A percentile compares a stretch with the other conserved stretches of the same genome.
Conservation (phyloP, 2,329 filamentous ascomycete genomes). For the Neurospora sp. region DNA sequence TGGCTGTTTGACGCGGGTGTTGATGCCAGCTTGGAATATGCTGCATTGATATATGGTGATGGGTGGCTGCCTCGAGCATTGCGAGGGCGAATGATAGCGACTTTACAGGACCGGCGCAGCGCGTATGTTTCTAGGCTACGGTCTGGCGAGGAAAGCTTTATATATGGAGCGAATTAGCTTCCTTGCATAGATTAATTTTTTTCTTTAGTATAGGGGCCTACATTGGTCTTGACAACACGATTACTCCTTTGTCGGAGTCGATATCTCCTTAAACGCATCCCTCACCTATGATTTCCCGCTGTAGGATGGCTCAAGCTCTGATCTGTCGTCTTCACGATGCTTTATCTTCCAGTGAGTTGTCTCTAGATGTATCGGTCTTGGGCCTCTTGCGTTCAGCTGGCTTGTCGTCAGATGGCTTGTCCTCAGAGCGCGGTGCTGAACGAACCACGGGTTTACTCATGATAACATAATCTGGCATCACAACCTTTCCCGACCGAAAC, state of each 20-base stretch:
- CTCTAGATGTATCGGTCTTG: not conserved
- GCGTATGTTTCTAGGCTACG: not conserved
- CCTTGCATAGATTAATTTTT: not conserved
- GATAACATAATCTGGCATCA: conserved; percentile 50
- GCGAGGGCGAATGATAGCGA: not conserved
- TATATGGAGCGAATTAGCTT: not conserved
- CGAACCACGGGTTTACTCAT: conserved; percentile 37
- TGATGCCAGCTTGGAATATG: not conserved
- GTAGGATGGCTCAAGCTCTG: not conserved
- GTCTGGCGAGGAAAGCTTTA: not conserved
- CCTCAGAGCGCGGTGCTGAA: not conserved
- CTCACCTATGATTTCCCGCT: not conserved
- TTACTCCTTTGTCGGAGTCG: not conserved
- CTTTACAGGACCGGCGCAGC: not conserved
- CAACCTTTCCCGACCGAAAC: conserved; percentile 43
- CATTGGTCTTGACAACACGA: not conserved
- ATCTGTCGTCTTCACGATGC: not conserved
- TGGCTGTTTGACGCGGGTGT: not conserved
- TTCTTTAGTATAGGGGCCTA: not conserved
- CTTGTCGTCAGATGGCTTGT: not conserved
- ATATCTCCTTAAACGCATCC: not conserved
- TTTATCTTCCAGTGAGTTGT: not conserved
- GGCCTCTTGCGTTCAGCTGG: not conserved
- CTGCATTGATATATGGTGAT: not conserved
- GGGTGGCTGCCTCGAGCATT: not conserved